These are phyloP conservation scores for Trapa bicornis DNA, from an alignment of 345 rosid species.

Conservation along the genomic window DNA sequence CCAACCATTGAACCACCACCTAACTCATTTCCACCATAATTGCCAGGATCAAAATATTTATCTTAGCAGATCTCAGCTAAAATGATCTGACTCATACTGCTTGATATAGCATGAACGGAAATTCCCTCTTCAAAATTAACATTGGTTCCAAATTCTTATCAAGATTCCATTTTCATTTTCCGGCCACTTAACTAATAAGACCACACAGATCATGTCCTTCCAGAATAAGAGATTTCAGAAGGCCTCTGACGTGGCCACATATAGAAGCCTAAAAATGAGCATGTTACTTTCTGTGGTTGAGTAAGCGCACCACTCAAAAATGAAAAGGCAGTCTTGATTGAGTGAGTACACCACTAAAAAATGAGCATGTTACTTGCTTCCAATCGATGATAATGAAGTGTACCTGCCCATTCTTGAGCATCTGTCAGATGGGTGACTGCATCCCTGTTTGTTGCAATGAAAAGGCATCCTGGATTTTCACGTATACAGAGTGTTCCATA, in stretches of 20 bases:
- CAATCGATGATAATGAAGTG: background rate
- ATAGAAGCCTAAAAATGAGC: background rate
- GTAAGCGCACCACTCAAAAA: background rate
- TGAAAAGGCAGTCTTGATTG: background rate
- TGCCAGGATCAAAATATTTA: background rate
- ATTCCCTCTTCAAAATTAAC: background rate
- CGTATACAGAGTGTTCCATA: constrained; percentile 89
- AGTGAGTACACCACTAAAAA: background rate
- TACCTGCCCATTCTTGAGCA: constrained; percentile 99
- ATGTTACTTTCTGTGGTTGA: background rate
- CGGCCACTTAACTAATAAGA: background rate
- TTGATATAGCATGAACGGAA: background rate
- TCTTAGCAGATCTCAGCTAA: background rate
- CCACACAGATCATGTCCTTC: background rate
- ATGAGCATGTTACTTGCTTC: too few relatives aligned
- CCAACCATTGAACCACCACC: constrained; percentile 99
- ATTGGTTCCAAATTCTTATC: background rate
- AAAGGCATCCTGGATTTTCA: constrained; percentile 90
- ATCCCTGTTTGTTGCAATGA: constrained; percentile 90
- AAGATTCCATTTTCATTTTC: background rate
- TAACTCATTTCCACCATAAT: constrained; percentile 11
- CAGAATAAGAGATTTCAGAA: background rate
- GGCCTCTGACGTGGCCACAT: background rate
- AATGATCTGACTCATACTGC: background rate
- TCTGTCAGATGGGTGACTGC: constrained; percentile 88